Evolutionary conservation across 2,329 filamentous ascomycete species (phyloP).

Genomic region (Aspergillus terreus): DNA sequence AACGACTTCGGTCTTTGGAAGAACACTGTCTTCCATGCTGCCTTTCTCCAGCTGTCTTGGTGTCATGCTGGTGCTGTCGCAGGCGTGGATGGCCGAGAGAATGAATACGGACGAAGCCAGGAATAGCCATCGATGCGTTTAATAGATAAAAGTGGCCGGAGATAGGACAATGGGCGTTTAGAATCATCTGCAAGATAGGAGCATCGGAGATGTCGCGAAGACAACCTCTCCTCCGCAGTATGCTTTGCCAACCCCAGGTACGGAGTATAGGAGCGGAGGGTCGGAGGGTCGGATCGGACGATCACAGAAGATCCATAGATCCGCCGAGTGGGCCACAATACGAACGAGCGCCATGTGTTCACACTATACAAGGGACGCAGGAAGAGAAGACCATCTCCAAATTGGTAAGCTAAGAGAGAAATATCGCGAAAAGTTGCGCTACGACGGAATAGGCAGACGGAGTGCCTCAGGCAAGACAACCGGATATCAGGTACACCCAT

Average conservation of each 20-base stretch:
- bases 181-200: slow-evolving; percentile 4
- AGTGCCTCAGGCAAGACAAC: neutral
- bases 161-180: neutral
- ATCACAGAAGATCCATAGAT: slow-evolving; percentile 1
- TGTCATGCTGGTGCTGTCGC: neutral
- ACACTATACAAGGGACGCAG: neutral
- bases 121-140: neutral
- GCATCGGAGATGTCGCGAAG: neutral
- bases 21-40: neutral
- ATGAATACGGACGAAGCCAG: neutral
- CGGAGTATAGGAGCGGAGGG: slow-evolving; percentile 1
- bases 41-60: slow-evolving; percentile 10
- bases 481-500: neutral
- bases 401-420: neutral
- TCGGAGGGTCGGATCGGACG: slow-evolving; percentile 10
- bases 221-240: neutral
- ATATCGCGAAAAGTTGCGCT: neutral
- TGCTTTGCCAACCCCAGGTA: neutral
- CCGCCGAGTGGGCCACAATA: neutral
- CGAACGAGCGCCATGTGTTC: neutral
- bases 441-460: neutral
- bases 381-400: neutral
- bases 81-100: neutral
- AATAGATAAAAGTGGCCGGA: slow-evolving; percentile 1
- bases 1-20: slow-evolving; percentile 11